A percentile compares a stretch with the other conserved stretches of the same genome.
Evolutionary conservation across 2,329 filamentous ascomycete genomes (phyloP).

Genomic region (Diaporthe ilicicola): DNA sequence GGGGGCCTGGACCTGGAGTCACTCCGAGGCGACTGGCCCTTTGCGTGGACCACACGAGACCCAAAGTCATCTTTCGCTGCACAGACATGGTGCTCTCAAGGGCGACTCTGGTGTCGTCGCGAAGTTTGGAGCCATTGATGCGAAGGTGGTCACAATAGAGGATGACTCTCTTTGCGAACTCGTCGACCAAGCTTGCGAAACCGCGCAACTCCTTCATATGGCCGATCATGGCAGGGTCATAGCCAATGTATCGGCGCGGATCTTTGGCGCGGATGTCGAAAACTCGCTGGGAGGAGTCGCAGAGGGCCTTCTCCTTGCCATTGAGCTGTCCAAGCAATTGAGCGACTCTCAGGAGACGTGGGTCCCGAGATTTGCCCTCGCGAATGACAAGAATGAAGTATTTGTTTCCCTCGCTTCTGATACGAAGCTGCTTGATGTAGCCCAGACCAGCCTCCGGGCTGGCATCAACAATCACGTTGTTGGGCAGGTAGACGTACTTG

Average conservation of each 20-base stretch:
- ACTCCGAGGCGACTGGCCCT: conserved; percentile 5
- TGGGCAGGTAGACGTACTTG: not conserved
- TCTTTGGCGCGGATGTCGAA: conserved; percentile 12
- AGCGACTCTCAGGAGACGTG: conserved; percentile 9
- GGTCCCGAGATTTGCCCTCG: not conserved
- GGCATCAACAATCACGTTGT: not conserved
- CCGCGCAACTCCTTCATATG: not conserved
- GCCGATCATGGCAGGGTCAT: not conserved
- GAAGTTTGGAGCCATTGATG: not conserved
- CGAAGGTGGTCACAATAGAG: conserved; percentile 10
- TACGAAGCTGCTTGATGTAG: not conserved
- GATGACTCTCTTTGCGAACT: conserved; percentile 21
- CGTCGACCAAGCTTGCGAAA: conserved; percentile 2
- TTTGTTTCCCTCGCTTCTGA: conserved; percentile 4
- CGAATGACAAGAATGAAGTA: not conserved
- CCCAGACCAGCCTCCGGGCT: conserved; percentile 4
- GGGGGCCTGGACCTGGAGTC: not conserved
- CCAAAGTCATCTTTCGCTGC: not conserved
- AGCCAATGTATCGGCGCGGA: not conserved
- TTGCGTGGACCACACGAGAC: conserved; percentile 9
- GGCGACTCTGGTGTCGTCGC: not conserved
- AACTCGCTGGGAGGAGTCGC: not conserved
- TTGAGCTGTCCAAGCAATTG: conserved; percentile 3
- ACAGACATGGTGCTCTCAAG: not conserved
- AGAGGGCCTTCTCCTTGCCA: not conserved